Evolutionary conservation across 108 stramenopile species (phyloP).

Genomic region (Conticribra weissflogii): DNA sequence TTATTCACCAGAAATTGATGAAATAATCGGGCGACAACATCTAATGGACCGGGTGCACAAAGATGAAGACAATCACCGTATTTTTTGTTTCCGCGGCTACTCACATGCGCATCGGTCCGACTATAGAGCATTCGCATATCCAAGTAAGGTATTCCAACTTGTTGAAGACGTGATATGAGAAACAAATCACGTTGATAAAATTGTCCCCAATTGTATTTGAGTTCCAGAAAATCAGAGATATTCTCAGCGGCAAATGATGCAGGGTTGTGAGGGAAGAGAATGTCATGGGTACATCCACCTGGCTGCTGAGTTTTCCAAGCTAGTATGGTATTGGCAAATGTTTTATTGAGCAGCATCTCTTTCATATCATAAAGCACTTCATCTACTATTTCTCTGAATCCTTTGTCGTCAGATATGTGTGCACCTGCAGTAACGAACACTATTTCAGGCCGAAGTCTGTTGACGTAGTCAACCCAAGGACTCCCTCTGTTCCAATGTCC

Average conservation of each 20-base stretch:
- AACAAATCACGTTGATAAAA: slow-evolving; percentile 10
- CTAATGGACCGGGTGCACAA: slow-evolving; percentile 8
- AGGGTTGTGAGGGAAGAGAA: no score
- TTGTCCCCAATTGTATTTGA: background rate
- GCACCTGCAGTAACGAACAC: slow-evolving; percentile 11
- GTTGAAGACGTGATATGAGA: background rate
- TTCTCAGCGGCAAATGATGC: background rate
- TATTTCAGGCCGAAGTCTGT: slow-evolving; percentile 2
- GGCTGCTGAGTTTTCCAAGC: slow-evolving; percentile 13
- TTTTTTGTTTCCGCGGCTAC: no score
- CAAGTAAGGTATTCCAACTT: background rate
- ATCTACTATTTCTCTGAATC: background rate
- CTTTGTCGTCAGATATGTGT: background rate
- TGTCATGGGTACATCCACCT: background rate
- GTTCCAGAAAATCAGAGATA: background rate
- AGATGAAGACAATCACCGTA: slow-evolving; percentile 8
- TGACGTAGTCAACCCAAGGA: background rate
- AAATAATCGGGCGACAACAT: slow-evolving; percentile 2
- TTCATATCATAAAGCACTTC: background rate
- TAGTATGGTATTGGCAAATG: background rate
- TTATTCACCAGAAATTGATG: background rate
- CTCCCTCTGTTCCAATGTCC: background rate
- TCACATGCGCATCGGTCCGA: slow-evolving; percentile 9
- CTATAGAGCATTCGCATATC: slow-evolving; percentile 18
- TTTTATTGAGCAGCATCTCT: background rate